Conservation (phyloP, 2,329 filamentous ascomycete species). For the Alternaria brassicicola region DNA sequence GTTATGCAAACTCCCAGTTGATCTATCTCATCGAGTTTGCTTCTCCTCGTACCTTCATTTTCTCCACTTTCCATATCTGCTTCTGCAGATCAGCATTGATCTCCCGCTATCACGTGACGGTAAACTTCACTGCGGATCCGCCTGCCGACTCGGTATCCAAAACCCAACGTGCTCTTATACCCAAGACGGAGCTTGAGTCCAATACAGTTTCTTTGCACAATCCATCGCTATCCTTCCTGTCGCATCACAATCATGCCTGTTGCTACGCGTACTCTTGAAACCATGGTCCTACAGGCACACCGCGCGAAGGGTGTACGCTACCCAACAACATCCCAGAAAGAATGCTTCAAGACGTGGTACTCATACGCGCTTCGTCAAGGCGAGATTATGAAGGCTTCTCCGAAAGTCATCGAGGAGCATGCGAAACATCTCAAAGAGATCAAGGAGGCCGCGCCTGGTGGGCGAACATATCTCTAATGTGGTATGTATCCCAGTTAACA, state of each 20-base stretch:
- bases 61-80: not conserved
- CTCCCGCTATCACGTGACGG: conserved; percentile 5
- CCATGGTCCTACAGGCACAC: conserved; percentile 43
- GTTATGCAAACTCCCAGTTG: not conserved
- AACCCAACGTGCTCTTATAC: not conserved
- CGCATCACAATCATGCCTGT: conserved; percentile 30
- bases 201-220: not conserved
- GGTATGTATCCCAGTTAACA: not conserved
- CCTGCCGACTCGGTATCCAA: not conserved
- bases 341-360: conserved; percentile 48
- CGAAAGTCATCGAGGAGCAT: conserved; percentile 32
- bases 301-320: conserved; percentile 46
- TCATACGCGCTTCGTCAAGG: conserved; percentile 40
- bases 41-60: not conserved
- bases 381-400: conserved; percentile 26
- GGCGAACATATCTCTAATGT: conserved; percentile 40
- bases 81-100: not conserved
- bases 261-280: conserved; percentile 38
- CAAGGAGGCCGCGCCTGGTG: conserved; percentile 34
- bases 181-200: too few species aligned
- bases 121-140: conserved; percentile 1
- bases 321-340: conserved; percentile 37
- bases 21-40: not conserved
- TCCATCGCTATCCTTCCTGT: not conserved
- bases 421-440: conserved; percentile 30